These are phyloP conservation scores for Hysterium pulicare DNA, from an alignment of 2,329 filamentous ascomycete species.

Conservation along the genomic window DNA sequence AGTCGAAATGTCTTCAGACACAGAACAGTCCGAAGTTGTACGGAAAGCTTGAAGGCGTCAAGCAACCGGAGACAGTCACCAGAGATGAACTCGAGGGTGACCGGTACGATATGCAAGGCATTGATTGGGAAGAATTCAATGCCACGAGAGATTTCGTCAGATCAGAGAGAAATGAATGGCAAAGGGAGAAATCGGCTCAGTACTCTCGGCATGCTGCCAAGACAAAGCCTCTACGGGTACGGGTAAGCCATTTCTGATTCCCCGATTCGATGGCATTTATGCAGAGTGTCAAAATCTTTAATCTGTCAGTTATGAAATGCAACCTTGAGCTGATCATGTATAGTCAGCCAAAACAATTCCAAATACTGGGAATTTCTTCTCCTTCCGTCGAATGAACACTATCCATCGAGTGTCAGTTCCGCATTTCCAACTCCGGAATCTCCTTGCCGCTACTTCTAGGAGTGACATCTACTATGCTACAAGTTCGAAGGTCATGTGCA, in stretches of 20 bases:
- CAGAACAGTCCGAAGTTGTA: not conserved
- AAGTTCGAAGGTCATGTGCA: constrained; percentile 46
- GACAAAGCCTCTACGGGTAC: too few relatives aligned
- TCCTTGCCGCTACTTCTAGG: constrained; percentile 52
- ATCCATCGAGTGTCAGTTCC: constrained; percentile 49
- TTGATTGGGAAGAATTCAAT: constrained; percentile 33
- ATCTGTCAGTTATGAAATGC: too few relatives aligned
- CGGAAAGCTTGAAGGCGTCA: not conserved
- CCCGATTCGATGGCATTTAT: too few relatives aligned
- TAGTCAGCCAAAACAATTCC: too few relatives aligned
- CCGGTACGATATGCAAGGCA: constrained; percentile 36
- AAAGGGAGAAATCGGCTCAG: not conserved
- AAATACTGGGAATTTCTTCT: constrained; percentile 46
- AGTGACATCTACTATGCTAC: constrained; percentile 54
- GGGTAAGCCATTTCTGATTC: too few relatives aligned
- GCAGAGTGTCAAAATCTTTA: too few relatives aligned
- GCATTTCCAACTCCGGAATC: constrained; percentile 59
- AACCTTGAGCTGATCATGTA: too few relatives aligned
- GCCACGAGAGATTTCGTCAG: constrained; percentile 24
- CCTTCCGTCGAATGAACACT: constrained; percentile 48
- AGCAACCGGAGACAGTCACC: constrained; percentile 25
- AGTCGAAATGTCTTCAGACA: not conserved
- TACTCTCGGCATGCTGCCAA: too few relatives aligned
- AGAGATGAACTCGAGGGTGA: constrained; percentile 33
- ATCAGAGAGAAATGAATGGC: constrained; percentile 15